Evolutionary conservation across 2,329 filamentous ascomycete species (phyloP).

Genomic region (Diplocarpon rosae): DNA sequence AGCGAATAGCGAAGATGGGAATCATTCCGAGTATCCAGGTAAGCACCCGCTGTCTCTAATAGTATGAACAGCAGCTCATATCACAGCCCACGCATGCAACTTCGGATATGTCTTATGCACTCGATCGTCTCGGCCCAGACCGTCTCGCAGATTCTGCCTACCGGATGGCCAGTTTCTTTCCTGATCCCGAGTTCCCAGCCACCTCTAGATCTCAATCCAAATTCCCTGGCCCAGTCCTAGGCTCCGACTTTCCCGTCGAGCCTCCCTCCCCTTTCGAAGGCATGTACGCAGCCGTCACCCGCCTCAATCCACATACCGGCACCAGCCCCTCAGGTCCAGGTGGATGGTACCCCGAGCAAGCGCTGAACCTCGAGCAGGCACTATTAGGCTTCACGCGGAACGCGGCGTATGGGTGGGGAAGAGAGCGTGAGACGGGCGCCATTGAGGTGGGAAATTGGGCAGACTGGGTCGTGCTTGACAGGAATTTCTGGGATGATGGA

Average conservation of each 20-base stretch:
- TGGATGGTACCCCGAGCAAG: constrained; percentile 51
- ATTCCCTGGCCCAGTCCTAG: constrained; percentile 39
- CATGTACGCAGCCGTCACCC: constrained; percentile 55
- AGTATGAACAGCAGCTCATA: neutral
- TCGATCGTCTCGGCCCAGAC: constrained; percentile 43
- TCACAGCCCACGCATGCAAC: constrained; percentile 54
- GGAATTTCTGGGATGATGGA: constrained; percentile 38
- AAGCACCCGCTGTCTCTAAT: neutral
- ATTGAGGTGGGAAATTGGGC: constrained; percentile 51
- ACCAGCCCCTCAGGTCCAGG: constrained; percentile 34
- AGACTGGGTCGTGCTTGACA: constrained; percentile 61
- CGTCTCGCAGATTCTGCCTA: constrained; percentile 49
- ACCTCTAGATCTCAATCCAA: constrained; percentile 3
- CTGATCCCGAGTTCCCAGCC: constrained; percentile 14
- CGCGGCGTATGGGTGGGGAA: constrained; percentile 47
- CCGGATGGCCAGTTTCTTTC: constrained; percentile 51
- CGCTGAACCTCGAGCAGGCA: constrained; percentile 46
- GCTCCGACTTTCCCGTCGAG: constrained; percentile 63
- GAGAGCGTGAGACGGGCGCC: constrained; percentile 46
- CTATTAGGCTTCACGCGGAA: constrained; percentile 50
- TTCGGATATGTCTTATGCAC: constrained; percentile 58
- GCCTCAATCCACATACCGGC: constrained; percentile 47
- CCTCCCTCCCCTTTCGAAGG: constrained; percentile 57
- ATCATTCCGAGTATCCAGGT: constrained; percentile 56
- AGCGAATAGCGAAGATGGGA: constrained; percentile 43